Base-by-base conservation (phyloP, 164 flowering plant species). In the Nymphaea colorata region DNA sequence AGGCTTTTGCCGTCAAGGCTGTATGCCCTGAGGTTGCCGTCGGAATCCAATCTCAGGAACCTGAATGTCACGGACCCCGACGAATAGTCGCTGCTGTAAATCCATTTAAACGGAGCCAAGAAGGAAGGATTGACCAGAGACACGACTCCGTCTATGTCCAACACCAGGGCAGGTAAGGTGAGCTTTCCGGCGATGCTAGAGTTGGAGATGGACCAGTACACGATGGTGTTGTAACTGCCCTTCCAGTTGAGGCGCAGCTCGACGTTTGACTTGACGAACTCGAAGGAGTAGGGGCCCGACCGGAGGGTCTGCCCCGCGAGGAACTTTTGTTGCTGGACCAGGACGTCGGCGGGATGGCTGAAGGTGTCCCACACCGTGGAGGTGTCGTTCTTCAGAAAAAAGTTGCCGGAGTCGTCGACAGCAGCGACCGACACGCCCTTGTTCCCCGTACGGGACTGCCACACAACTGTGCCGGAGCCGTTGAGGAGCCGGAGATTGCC, bases 11-110 rank as follows among this genome's bases (percentile, higher is more conserved):
- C 72, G 62, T 69, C 66, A 45, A 83, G 75, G 70, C 92, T 90
- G 67, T 79, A 86, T 64, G 91, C 86, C 72, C 87, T 85, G 80
- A 93, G 82, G 79, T 93, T 93, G 60, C 98, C 98, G 85, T 93
- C 98, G 69, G 69, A 68, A 64, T 82, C 96, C 43, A 93, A 71
- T 76, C 70, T 85, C 69, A 90, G 16, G 66, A 82, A 82, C 82
- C 96, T 84, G n/a, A 87, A 53, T 3, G 74, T 59, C 69, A 78
- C 77, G 43, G 67, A 78, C 44, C 71, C 79, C 14, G 86, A 96
- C 0, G 82, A 96, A 67, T 89, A 93, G 76, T 93, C 96, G 66
- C 80, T 87, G 53, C 94, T 85, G 68, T 87, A 91, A 67, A 83
- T 87, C 67, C 85, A 43, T 14, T 65, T 67, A 0, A 45, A 76